phyloP scores from a whole-genome alignment of 306 rosid species.

The Sesbania bispinosa region DNA sequence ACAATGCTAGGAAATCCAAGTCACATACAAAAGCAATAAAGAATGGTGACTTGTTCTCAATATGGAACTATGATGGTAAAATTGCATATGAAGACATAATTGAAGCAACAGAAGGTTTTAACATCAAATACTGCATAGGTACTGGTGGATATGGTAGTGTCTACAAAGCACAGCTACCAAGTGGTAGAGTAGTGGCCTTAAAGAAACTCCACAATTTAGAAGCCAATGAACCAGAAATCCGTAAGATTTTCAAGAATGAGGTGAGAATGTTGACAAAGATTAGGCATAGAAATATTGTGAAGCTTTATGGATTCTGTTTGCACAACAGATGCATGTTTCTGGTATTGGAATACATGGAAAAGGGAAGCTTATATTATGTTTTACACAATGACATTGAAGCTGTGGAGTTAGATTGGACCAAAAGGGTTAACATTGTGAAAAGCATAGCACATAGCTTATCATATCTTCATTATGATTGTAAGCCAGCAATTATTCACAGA shows the following conservation, averaged over 20 bases:
- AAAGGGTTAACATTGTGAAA: too few species aligned
- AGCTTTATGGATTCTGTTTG: constrained; percentile 23
- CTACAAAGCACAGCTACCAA: background rate
- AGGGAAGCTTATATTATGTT: background rate
- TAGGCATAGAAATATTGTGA: constrained; percentile 17
- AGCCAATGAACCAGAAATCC: background rate
- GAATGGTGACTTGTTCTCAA: constrained; percentile 18
- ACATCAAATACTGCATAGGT: constrained; percentile 1
- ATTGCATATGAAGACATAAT: constrained; percentile 1
- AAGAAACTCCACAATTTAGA: constrained; percentile 10
- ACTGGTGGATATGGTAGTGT: constrained; percentile 6
- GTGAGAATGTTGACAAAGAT: constrained; percentile 4
- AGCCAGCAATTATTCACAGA: too few species aligned
- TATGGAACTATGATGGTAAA: constrained; percentile 25
- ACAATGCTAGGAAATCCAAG: background rate
- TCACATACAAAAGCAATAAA: background rate
- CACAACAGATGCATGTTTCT: too few species aligned
- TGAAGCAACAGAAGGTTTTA: constrained; percentile 1
- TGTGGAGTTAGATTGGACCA: too few species aligned
- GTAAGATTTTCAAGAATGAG: constrained; percentile 12
- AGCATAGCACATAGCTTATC: too few species aligned
- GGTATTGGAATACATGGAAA: too few species aligned
- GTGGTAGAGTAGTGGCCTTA: constrained; percentile 1
- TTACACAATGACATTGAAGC: too few species aligned
- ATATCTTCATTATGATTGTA: too few species aligned